Conservation (phyloP, 192 early-diverging fungal species). For the Coemansia sp. region DNA sequence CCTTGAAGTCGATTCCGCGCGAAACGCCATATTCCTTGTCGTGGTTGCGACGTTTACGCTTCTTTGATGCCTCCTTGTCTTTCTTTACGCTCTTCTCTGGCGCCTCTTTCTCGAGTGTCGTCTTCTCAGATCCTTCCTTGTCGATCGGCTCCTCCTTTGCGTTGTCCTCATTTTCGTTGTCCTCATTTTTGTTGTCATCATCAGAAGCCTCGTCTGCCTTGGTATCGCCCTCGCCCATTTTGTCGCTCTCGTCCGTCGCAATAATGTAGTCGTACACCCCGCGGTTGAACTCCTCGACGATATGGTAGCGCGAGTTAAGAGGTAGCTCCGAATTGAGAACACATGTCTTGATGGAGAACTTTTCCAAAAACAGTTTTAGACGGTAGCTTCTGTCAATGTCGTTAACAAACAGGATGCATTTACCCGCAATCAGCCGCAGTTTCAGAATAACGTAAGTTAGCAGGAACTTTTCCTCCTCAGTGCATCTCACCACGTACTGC, state of each 20-base stretch:
- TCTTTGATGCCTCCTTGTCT: conserved; percentile 40
- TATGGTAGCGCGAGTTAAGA: conserved; percentile 86
- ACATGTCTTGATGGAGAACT: conserved; percentile 88
- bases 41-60: conserved; percentile 53
- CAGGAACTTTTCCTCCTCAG: conserved; percentile 86
- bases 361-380: conserved; percentile 92
- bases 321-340: conserved; percentile 96
- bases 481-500: conserved; percentile 76
- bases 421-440: conserved; percentile 84
- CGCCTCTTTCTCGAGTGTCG: conserved; percentile 3
- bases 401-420: conserved; percentile 95
- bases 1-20: conserved; percentile 94
- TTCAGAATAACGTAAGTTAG: conserved; percentile 88
- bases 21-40: conserved; percentile 94
- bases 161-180: conserved; percentile 13
- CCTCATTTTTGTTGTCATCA: conserved; percentile 30
- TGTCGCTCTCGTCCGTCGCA: conserved; percentile 88
- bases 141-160: conserved; percentile 30
- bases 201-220: conserved; percentile 59
- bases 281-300: conserved; percentile 96
- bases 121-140: conserved; percentile 18
- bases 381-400: conserved; percentile 91
- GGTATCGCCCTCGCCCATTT: conserved; percentile 63
- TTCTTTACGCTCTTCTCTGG: conserved; percentile 19
- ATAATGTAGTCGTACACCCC: conserved; percentile 95